phyloP scores from a whole-genome alignment of 2,329 filamentous ascomycete species.

The Daldinia sp. region DNA sequence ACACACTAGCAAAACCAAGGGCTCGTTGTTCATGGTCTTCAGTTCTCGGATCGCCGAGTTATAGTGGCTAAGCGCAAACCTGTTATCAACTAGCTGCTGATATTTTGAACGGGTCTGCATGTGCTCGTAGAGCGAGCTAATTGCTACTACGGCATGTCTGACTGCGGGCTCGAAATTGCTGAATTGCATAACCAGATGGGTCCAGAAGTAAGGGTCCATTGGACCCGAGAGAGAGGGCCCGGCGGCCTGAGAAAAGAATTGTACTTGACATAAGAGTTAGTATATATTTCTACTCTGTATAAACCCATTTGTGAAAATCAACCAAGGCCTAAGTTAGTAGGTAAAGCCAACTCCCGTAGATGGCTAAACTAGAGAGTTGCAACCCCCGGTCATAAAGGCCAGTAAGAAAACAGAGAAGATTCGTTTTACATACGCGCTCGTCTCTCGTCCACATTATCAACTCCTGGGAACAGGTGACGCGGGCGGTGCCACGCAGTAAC shows the following conservation, averaged over 20 bases:
- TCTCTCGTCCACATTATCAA: conserved; percentile 47
- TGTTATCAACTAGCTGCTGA: conserved; percentile 40
- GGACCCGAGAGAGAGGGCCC: conserved; percentile 55
- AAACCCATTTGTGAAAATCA: not conserved
- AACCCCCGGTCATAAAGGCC: not conserved
- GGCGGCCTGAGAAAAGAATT: conserved; percentile 55
- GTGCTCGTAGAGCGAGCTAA: conserved; percentile 57
- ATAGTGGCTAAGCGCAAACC: conserved; percentile 56
- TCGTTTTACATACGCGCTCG: conserved; percentile 41
- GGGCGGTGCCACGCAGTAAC: conserved; percentile 54
- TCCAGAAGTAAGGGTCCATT: conserved; percentile 57
- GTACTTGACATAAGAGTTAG: conserved; percentile 38
- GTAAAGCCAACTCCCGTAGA: not conserved
- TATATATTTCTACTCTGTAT: too few species aligned
- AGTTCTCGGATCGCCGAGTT: conserved; percentile 56
- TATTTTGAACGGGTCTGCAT: conserved; percentile 38
- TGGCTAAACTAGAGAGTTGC: not conserved
- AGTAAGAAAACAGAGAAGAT: not conserved
- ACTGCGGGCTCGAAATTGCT: conserved; percentile 54
- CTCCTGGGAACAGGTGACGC: conserved; percentile 47
- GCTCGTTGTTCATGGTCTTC: conserved; percentile 49
- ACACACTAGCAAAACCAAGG: conserved; percentile 56
- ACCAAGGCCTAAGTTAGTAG: not conserved
- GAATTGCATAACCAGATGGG: conserved; percentile 55
- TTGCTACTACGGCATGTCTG: conserved; percentile 55